phyloP scores from a whole-genome alignment of 805 yeast species.

The Ogataea parapolymorpha region DNA sequence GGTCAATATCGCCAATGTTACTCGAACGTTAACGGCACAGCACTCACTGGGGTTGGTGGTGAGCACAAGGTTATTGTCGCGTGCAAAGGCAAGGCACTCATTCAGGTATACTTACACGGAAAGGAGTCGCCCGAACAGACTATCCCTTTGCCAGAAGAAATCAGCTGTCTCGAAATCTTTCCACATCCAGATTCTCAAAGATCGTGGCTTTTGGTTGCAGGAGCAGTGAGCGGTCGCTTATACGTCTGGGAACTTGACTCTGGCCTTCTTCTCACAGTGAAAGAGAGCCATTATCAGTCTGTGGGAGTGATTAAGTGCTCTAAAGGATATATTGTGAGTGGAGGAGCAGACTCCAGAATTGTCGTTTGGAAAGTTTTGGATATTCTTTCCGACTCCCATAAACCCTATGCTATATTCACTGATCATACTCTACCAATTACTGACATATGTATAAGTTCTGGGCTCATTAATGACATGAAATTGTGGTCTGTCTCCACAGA shows the following conservation, averaged over 20 bases:
- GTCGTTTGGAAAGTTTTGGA: slow-evolving; percentile 71
- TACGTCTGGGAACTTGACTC: slow-evolving; percentile 83
- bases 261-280: slow-evolving; percentile 68
- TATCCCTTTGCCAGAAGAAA: slow-evolving; percentile 79
- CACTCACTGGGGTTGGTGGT: slow-evolving; percentile 41
- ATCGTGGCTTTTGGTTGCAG: slow-evolving; percentile 64
- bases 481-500: slow-evolving; percentile 71
- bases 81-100: slow-evolving; percentile 65
- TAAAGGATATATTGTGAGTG: slow-evolving; percentile 68
- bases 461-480: slow-evolving; percentile 55
- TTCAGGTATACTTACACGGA: slow-evolving; percentile 69
- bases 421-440: slow-evolving; percentile 55
- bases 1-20: slow-evolving; percentile 53
- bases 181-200: slow-evolving; percentile 30
- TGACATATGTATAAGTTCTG: slow-evolving; percentile 41
- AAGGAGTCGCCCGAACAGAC: slow-evolving; percentile 72
- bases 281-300: slow-evolving; percentile 82
- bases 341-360: slow-evolving; percentile 79
- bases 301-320: slow-evolving; percentile 56
- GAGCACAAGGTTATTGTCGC: slow-evolving; percentile 61
- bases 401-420: slow-evolving; percentile 56
- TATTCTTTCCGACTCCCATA: slow-evolving; percentile 44
- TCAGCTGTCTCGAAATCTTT: slow-evolving; percentile 52
- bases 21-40: slow-evolving; percentile 44
- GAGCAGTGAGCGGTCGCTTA: slow-evolving; percentile 70